Evolutionary conservation across 331 rosid genomes (phyloP), one percentile per base, ranked within the genome.

Genomic region (Dryas integrifolia): DNA sequence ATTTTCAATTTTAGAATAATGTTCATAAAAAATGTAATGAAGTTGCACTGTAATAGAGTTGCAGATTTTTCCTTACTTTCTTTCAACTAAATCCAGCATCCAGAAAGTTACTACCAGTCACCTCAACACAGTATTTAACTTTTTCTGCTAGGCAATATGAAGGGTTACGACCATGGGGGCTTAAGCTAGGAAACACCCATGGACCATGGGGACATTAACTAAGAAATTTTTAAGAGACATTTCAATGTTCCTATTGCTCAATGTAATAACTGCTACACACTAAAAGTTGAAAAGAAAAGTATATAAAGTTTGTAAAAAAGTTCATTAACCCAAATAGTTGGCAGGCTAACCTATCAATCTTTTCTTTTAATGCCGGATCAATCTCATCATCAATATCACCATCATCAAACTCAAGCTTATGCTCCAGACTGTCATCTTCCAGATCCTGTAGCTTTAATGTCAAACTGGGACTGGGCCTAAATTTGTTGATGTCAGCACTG

Each of bases 311-410:
- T 30, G 18, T 40, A 13, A 6, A 69, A 76, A 1, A 26, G 65
- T 75, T 52, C 0, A 18, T 12, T 52, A 55, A 70, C 65, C 21
- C 65, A 35, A 56, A 40, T 1, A 53, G 39, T 24, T 24, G 53
- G 50, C 26, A 44, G 65, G 8, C 55, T 16, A 70, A 90, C 97
- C 97, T 88, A 80, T 92, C 97, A 76, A 90, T 90, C 75, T 90
- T 87, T 80, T 83, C 98, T 80, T 84, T 90, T 88, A 90, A 83
- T 9, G 87, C 92, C 26, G 97, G 96, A 87, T 90, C 98, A 74
- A 92, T 78, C 76, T 88, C 98, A 77, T 92, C 98, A 45, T 90
- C 92, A 21, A 85, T 78, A 79, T 92, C 96, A 46, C 81, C 90
- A 39, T 90, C 96, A 62, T 80, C 84, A 72, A 81, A 85, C 47